Percentiles rank a stretch among this genome's conserved stretches.
Conservation (phyloP, 2,329 filamentous ascomycete genomes). For the Fusarium guadeloupense region DNA sequence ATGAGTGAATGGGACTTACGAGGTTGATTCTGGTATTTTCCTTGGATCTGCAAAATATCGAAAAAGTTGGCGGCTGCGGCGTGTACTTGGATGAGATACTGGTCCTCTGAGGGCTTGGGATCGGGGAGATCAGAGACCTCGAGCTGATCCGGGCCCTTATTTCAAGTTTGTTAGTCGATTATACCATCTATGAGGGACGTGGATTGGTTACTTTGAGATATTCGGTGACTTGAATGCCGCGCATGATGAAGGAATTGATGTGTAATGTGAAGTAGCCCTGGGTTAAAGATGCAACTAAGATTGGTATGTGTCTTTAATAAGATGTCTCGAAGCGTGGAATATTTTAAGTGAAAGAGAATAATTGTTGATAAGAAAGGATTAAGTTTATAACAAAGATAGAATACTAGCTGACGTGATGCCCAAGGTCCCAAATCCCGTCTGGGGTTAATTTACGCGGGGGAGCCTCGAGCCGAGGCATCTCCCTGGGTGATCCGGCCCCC, state of each 20-base stretch:
- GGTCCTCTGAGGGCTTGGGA: conserved; percentile 72
- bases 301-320: not conserved
- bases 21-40: conserved; percentile 94
- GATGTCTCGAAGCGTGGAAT: too few relatives aligned
- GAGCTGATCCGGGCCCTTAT: conserved; percentile 82
- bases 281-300: not conserved
- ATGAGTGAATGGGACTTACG: conserved; percentile 51
- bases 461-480: conserved; percentile 43
- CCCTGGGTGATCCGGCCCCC: conserved; percentile 18
- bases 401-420: conserved; percentile 24
- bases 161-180: not conserved
- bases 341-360: not conserved
- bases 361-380: not conserved
- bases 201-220: conserved; percentile 71
- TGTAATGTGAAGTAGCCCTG: not conserved
- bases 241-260: conserved; percentile 63
- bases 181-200: not conserved
- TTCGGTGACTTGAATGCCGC: conserved; percentile 76
- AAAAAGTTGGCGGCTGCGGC: conserved; percentile 96
- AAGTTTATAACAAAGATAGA: conserved; percentile 4
- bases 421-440: conserved; percentile 25
- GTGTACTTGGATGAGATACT: conserved; percentile 89
- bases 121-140: conserved; percentile 78
- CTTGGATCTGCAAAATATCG: conserved; percentile 92
- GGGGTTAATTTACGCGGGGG: conserved; percentile 35